A percentile compares a stretch with the other conserved stretches of the same genome.
Conservation (phyloP, 768 basidiomycete genomes). For the Hysterangium stoloniferum region DNA sequence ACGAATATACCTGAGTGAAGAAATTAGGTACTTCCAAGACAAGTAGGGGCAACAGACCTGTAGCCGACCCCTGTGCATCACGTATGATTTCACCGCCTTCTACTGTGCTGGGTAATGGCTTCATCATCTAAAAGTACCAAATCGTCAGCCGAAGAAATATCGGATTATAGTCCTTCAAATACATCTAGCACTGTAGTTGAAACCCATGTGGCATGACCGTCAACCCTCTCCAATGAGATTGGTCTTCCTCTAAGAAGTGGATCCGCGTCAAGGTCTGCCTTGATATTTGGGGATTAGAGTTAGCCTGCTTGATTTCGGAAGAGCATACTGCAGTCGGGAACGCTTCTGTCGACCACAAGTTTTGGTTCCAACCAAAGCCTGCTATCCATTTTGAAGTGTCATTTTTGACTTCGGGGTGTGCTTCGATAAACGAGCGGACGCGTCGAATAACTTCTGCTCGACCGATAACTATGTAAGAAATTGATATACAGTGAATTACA, state of each 20-base stretch:
- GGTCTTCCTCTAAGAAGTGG: slow-evolving; percentile 57
- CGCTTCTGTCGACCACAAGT: slow-evolving; percentile 49
- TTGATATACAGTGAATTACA: background rate
- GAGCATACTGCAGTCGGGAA: slow-evolving; percentile 69
- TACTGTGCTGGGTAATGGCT: slow-evolving; percentile 49
- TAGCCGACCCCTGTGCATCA: slow-evolving; percentile 54
- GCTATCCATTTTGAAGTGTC: slow-evolving; percentile 63
- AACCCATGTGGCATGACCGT: slow-evolving; percentile 85
- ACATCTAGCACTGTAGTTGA: slow-evolving; percentile 57
- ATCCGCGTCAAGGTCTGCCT: slow-evolving; percentile 72
- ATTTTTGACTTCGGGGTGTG: slow-evolving; percentile 46
- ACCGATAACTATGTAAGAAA: background rate
- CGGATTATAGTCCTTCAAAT: slow-evolving; percentile 3
- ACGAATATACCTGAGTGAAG: slow-evolving; percentile 57
- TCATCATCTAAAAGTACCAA: slow-evolving; percentile 35
- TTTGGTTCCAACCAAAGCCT: slow-evolving; percentile 95
- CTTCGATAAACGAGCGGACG: slow-evolving; percentile 49
- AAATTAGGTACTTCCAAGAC: slow-evolving; percentile 2
- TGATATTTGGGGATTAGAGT: background rate
- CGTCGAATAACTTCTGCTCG: slow-evolving; percentile 52
- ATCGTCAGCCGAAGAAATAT: background rate
- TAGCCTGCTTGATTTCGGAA: background rate
- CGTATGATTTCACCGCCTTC: slow-evolving; percentile 74
- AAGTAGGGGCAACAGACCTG: slow-evolving; percentile 39
- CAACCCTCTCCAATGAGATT: slow-evolving; percentile 70